phyloP scores from a whole-genome alignment of 2,329 filamentous ascomycete genomes.

The Aspergillus proliferans region DNA sequence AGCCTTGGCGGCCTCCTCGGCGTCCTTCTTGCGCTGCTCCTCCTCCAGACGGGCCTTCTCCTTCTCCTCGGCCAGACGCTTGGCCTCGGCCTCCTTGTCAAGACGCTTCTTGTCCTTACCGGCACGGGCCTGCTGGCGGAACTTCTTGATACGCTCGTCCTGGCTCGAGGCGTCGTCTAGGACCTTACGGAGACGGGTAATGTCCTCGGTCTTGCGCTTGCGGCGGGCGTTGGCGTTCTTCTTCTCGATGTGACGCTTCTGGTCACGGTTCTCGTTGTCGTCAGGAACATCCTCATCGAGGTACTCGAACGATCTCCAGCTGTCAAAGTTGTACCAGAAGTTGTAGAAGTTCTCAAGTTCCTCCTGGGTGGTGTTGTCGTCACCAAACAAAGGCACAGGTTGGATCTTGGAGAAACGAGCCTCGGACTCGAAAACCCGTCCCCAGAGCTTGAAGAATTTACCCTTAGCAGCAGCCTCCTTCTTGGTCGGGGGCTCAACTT shows the following conservation, averaged over 20 bases:
- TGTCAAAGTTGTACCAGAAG: conserved; percentile 99
- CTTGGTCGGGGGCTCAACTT: conserved; percentile 87
- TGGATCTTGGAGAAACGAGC: conserved; percentile 85
- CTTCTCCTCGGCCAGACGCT: conserved; percentile 79
- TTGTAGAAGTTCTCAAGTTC: conserved; percentile 97
- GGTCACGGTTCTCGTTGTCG: conserved; percentile 97
- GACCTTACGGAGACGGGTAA: conserved; percentile 77
- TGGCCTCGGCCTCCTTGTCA: conserved; percentile 87
- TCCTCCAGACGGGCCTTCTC: conserved; percentile 77
- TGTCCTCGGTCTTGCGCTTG: conserved; percentile 99
- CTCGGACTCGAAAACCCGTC: conserved; percentile 82
- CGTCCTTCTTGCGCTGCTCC: conserved; percentile 70
- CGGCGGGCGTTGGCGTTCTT: conserved; percentile 97
- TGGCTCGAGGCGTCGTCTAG: conserved; percentile 78
- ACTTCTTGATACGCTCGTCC: conserved; percentile 96
- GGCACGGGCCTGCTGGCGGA: conserved; percentile 84
- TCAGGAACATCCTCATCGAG: conserved; percentile 98
- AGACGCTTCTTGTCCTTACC: conserved; percentile 93
- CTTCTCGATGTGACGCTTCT: conserved; percentile 95
- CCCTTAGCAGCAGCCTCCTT: conserved; percentile 75
- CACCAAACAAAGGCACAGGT: conserved; percentile 80
- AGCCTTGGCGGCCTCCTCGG: conserved; percentile 78
- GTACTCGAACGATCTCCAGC: conserved; percentile 96
- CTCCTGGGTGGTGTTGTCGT: conserved; percentile 76
- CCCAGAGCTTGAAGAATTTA: conserved; percentile 95